phyloP scores from a whole-genome alignment of 805 yeast genomes.

The Starmerella geochares region DNA sequence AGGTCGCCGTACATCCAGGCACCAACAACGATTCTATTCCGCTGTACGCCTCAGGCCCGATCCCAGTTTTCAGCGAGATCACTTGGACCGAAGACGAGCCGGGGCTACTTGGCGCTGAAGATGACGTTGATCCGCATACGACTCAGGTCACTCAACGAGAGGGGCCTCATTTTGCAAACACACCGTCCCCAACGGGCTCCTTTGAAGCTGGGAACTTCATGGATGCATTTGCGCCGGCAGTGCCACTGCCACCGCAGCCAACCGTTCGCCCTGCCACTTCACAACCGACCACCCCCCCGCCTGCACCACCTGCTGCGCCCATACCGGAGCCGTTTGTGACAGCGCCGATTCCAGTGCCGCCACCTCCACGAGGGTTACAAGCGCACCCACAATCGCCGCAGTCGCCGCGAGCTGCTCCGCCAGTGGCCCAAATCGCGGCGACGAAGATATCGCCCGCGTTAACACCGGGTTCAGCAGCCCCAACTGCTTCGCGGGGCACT shows the following conservation, averaged over 20 bases:
- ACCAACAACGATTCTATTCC: not conserved
- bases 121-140: not conserved
- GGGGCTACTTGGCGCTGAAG: conserved; percentile 5
- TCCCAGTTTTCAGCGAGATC: conserved; percentile 24
- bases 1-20: not conserved
- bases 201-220: not conserved
- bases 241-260: not conserved
- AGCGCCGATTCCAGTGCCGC: not conserved
- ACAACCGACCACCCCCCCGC: too few relatives aligned
- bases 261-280: too few relatives aligned
- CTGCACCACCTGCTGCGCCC: too few relatives aligned
- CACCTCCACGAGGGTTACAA: not conserved
- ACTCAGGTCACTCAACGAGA: conserved; percentile 1
- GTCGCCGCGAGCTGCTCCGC: not conserved
- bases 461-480: too few relatives aligned
- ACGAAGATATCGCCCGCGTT: too few relatives aligned
- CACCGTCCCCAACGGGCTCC: conserved; percentile 3
- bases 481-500: not conserved
- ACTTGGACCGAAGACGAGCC: conserved; percentile 23
- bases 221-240: not conserved
- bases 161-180: not conserved
- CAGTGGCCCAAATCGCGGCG: too few relatives aligned
- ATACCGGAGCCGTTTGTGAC: not conserved
- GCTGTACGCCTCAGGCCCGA: not conserved
- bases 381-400: not conserved